These are phyloP conservation scores for Apostasia shenzhenica DNA, from an alignment of 106 monocot species.

Conservation along the genomic window DNA sequence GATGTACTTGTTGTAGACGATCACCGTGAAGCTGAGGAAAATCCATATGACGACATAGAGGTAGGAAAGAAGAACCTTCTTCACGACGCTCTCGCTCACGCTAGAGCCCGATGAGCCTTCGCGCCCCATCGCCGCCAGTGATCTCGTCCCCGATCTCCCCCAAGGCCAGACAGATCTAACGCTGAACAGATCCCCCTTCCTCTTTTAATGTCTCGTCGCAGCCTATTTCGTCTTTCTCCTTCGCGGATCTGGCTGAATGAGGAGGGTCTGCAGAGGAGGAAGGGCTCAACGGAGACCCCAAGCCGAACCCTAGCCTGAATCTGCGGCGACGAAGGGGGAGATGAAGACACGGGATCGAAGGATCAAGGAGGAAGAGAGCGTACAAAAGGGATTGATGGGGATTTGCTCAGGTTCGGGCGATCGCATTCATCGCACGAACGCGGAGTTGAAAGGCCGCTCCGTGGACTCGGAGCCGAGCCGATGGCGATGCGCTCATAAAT, in stretches of 20 bases:
- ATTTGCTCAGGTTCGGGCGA: too few relatives aligned
- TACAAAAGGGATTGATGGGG: not conserved
- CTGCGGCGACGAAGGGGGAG: not conserved
- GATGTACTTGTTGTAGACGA: slow-evolving; percentile 23
- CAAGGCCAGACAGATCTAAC: not conserved
- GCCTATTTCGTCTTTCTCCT: not conserved
- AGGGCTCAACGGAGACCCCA: not conserved
- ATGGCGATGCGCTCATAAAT: too few relatives aligned
- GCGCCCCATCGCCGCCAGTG: slow-evolving; percentile 1
- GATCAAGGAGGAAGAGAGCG: not conserved
- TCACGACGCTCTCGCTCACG: slow-evolving; percentile 6
- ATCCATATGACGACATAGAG: slow-evolving; percentile 13
- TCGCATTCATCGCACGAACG: too few relatives aligned
- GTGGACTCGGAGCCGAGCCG: too few relatives aligned
- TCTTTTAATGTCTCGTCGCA: not conserved
- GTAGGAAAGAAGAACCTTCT: slow-evolving; percentile 17
- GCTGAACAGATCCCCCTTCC: not conserved
- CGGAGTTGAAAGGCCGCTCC: too few relatives aligned
- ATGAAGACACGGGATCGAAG: not conserved
- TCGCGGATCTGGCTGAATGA: not conserved
- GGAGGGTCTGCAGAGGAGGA: not conserved
- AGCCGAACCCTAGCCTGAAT: not conserved
- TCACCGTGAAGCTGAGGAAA: slow-evolving; percentile 15
- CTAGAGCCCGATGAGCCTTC: slow-evolving; percentile 1
- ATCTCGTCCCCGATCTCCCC: not conserved